Percentiles rank a stretch among this genome's conserved stretches.
These are phyloP conservation scores for Penicillium goetzii DNA, from an alignment of 495 filamentous ascomycete genomes.

Conservation along the genomic window DNA sequence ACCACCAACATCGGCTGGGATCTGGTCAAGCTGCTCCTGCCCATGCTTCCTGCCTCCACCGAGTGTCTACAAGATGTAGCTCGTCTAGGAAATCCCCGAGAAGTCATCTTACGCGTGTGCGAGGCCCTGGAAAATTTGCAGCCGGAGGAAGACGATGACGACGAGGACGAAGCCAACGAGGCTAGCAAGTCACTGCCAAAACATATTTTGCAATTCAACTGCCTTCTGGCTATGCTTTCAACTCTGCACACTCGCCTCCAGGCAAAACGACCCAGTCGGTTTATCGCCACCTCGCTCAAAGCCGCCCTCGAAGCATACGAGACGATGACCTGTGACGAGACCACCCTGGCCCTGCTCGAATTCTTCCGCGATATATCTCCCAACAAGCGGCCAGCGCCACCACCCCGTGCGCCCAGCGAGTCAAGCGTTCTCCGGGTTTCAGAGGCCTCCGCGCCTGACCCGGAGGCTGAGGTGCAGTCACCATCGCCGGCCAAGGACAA, in stretches of 20 bases:
- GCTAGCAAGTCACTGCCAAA: slow-evolving; percentile 26
- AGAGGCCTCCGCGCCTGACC: slow-evolving; percentile 71
- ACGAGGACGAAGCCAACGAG: slow-evolving; percentile 41
- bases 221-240: slow-evolving; percentile 76
- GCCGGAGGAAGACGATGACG: slow-evolving; percentile 55
- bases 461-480: slow-evolving; percentile 67
- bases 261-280: slow-evolving; percentile 89
- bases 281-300: slow-evolving; percentile 86
- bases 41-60: slow-evolving; percentile 70
- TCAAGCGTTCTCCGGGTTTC: slow-evolving; percentile 38
- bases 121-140: slow-evolving; percentile 68
- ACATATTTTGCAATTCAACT: slow-evolving; percentile 65
- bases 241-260: slow-evolving; percentile 87
- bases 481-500: slow-evolving; percentile 58
- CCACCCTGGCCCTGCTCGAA: slow-evolving; percentile 73
- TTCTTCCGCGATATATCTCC: slow-evolving; percentile 76
- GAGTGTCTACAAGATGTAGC: slow-evolving; percentile 79
- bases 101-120: slow-evolving; percentile 88
- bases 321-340: slow-evolving; percentile 58
- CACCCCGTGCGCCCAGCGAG: slow-evolving; percentile 66
- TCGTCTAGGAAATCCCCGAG: slow-evolving; percentile 84
- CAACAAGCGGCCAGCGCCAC: slow-evolving; percentile 72
- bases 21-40: slow-evolving; percentile 81
- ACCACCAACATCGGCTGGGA: slow-evolving; percentile 97
- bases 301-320: slow-evolving; percentile 73